Evolutionary conservation across 345 rosid species (phyloP).

Genomic region (Camelina neglecta): DNA sequence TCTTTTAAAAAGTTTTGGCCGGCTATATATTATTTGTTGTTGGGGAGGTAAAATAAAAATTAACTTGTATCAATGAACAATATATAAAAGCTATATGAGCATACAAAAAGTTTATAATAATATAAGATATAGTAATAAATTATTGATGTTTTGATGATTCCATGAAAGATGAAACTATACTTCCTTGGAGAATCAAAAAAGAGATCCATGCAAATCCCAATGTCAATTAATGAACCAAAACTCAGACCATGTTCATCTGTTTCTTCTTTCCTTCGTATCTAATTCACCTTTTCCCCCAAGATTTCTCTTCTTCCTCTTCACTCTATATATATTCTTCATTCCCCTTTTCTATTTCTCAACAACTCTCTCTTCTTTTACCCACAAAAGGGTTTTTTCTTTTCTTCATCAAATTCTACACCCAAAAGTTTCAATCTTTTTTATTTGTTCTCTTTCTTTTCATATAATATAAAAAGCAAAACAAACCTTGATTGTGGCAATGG

Average conservation of each 20-base stretch:
- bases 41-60: not conserved
- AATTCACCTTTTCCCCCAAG: constrained; percentile 33
- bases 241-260: constrained; percentile 45
- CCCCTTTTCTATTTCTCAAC: constrained; percentile 12
- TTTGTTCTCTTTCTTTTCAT: not conserved
- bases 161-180: constrained; percentile 31
- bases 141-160: constrained; percentile 31
- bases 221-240: constrained; percentile 40
- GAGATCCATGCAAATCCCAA: constrained; percentile 43
- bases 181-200: constrained; percentile 37
- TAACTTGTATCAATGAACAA: not conserved
- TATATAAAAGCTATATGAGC: not conserved
- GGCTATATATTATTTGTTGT: not conserved
- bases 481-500: constrained; percentile 42
- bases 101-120: not conserved
- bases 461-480: not conserved
- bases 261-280: constrained; percentile 44
- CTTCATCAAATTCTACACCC: constrained; percentile 18
- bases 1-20: not conserved
- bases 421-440: constrained; percentile 19
- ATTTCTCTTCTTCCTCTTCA: constrained; percentile 31
- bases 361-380: constrained; percentile 32
- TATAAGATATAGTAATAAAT: not conserved
- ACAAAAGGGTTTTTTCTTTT: constrained; percentile 24
- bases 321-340: constrained; percentile 31